Conservation (phyloP, 805 yeast species). For the Ogataea trehalophila region DNA sequence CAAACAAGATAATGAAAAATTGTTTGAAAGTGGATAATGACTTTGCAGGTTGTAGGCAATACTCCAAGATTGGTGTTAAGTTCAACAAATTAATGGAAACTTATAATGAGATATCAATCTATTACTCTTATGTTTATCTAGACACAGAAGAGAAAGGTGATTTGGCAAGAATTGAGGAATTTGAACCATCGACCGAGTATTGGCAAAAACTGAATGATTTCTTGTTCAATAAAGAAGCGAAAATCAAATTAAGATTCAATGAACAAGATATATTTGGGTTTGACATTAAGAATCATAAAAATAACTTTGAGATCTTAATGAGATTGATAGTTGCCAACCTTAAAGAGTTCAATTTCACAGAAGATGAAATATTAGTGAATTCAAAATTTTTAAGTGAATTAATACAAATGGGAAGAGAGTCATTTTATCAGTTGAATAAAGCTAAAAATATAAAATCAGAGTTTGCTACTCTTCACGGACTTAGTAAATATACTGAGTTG, state of each 20-base stretch:
- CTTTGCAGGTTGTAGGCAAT: slow-evolving; percentile 48
- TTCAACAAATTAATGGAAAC: slow-evolving; percentile 36
- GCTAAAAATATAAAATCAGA: not conserved
- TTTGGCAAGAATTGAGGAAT: slow-evolving; percentile 24
- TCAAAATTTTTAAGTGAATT: slow-evolving; percentile 20
- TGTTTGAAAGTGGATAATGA: slow-evolving; percentile 82
- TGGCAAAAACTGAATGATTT: slow-evolving; percentile 34
- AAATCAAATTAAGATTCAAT: slow-evolving; percentile 19
- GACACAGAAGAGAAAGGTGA: slow-evolving; percentile 29
- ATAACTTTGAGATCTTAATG: slow-evolving; percentile 25
- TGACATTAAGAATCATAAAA: slow-evolving; percentile 8
- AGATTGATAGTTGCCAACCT: slow-evolving; percentile 13
- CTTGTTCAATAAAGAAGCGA: slow-evolving; percentile 24
- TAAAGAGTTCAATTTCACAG: slow-evolving; percentile 18
- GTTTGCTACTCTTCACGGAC: slow-evolving; percentile 3
- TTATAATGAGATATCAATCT: slow-evolving; percentile 41
- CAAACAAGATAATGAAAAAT: slow-evolving; percentile 30
- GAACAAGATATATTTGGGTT: slow-evolving; percentile 16
- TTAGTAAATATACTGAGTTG: slow-evolving; percentile 6
- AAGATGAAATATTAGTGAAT: slow-evolving; percentile 17
- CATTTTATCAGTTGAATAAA: slow-evolving; percentile 13
- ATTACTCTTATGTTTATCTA: slow-evolving; percentile 33
- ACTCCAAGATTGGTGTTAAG: slow-evolving; percentile 50
- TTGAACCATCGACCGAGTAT: slow-evolving; percentile 39
- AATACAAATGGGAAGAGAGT: slow-evolving; percentile 20